Base-by-base conservation (phyloP, 805 yeast genomes). In the Candida sanyiensis region DNA sequence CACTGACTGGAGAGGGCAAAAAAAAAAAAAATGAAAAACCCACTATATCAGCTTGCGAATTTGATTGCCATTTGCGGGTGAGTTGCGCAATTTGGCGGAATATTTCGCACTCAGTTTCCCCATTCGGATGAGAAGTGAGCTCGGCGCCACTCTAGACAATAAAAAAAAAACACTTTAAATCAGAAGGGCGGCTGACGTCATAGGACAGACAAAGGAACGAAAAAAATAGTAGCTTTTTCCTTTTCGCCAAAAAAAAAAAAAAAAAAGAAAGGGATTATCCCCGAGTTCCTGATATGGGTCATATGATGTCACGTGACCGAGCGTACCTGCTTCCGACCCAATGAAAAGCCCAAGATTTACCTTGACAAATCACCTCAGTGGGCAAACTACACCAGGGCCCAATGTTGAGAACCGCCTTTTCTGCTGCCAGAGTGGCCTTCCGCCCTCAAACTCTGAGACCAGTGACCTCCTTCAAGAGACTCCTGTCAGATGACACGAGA, bases 401-500 rank as follows among this genome's bases (percentile, higher is more conserved):
- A 13, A 39, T 39, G 43, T 35, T 39, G 10, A 39, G 39, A 39
- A 22, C 43, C 6, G 33, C 19, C 17, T 16, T 39, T 3, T n/a
- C 22, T 18, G 16, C 38, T 24, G 22, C 34, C 5, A 38, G 30
- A 28, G 16, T 33, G 9, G 37, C 31, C 21, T 10, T 39, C 11
- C 46, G 48, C 28, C 32, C 50, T 25, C 44, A 52, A 37, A 39
- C 38, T 6, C 38, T 37, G 38, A 34, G 35, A 26, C 38, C 38
- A 20, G 29, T 34, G 25, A 28, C 41, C 18, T 37, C 40, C 10
- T 47, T 50, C 28, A 34, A 33, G 29, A 54, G 89, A 54, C 73
- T 70, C 38, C 56, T 93, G 44, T 82, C 94, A 15, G 74, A 80
- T 7, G 96, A 87, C 50, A 83, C 90, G 45, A 77, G 74, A 49